phyloP scores from a whole-genome alignment of 352 stramenopile genomes.

The Pythium aristosporum region DNA sequence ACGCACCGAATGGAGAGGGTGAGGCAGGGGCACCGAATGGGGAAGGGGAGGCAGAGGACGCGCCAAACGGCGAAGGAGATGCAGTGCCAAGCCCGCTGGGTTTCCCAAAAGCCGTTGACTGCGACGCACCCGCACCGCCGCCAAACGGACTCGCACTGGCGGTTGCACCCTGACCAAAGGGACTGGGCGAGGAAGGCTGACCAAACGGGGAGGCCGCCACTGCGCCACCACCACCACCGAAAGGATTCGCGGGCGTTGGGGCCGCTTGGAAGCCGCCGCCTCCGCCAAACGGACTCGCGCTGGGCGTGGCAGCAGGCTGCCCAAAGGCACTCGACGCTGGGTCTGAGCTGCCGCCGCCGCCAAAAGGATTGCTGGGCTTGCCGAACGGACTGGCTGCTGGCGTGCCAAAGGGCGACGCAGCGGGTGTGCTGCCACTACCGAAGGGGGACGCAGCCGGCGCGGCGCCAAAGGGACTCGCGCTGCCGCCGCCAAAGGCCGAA shows the following conservation, averaged over 20 bases:
- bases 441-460: slow-evolving; percentile 3
- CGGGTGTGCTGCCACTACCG: slow-evolving; percentile 14
- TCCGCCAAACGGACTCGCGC: slow-evolving; percentile 8
- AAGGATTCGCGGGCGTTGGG: slow-evolving; percentile 7
- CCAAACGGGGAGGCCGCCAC: slow-evolving; percentile 10
- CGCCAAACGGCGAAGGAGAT: slow-evolving; percentile 13
- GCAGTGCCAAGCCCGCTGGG: slow-evolving; percentile 7
- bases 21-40: neutral
- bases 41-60: neutral
- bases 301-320: neutral
- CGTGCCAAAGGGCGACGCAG: slow-evolving; percentile 8
- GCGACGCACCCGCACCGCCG: neutral
- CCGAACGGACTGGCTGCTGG: slow-evolving; percentile 36
- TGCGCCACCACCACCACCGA: slow-evolving; percentile 3
- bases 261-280: slow-evolving; percentile 7
- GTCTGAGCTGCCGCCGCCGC: slow-evolving; percentile 2
- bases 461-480: slow-evolving; percentile 23
- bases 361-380: slow-evolving; percentile 40
- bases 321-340: slow-evolving; percentile 12
- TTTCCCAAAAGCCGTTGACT: slow-evolving; percentile 14
- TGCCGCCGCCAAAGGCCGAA: slow-evolving; percentile 28
- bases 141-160: slow-evolving; percentile 19
- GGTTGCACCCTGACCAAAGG: slow-evolving; percentile 11
- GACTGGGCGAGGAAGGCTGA: neutral
- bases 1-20: neutral